Evolutionary conservation across 768 basidiomycete genomes (phyloP).

Genomic region (Asterophora parasitica): DNA sequence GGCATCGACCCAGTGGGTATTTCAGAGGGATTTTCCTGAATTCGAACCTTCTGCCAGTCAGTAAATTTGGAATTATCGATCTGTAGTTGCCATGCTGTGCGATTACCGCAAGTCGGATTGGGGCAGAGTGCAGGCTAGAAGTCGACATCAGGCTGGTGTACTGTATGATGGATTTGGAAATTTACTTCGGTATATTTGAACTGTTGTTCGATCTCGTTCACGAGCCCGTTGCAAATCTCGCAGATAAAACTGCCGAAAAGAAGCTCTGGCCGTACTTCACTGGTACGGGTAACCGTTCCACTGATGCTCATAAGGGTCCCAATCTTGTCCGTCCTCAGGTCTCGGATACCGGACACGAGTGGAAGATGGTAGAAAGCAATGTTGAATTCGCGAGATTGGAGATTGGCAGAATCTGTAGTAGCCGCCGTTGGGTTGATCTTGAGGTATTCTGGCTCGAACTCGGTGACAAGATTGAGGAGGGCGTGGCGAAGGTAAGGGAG

Average conservation of each 20-base stretch:
- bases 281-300: conserved; percentile 95
- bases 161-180: conserved; percentile 1
- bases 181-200: conserved; percentile 98
- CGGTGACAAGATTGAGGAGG: conserved; percentile 81
- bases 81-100: conserved; percentile 86
- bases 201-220: conserved; percentile 95
- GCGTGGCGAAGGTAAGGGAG: conserved; percentile 91
- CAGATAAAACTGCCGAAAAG: conserved; percentile 93
- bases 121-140: conserved; percentile 86
- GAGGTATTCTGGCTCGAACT: conserved; percentile 90
- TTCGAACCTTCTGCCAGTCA: conserved; percentile 99
- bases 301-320: conserved; percentile 93
- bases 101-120: conserved; percentile 91
- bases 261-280: conserved; percentile 94
- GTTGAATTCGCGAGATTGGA: conserved; percentile 89
- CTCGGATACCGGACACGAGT: conserved; percentile 90
- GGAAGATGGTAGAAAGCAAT: conserved; percentile 95
- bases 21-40: conserved; percentile 98
- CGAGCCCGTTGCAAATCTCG: conserved; percentile 78
- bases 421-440: conserved; percentile 92
- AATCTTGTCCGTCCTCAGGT: conserved; percentile 88
- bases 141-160: conserved; percentile 7
- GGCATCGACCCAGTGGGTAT: conserved; percentile 99
- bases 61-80: conserved; percentile 96
- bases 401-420: conserved; percentile 78